These are phyloP conservation scores for Acidomyces sp. DNA, from an alignment of 495 filamentous ascomycete species.

Conservation along the genomic window DNA sequence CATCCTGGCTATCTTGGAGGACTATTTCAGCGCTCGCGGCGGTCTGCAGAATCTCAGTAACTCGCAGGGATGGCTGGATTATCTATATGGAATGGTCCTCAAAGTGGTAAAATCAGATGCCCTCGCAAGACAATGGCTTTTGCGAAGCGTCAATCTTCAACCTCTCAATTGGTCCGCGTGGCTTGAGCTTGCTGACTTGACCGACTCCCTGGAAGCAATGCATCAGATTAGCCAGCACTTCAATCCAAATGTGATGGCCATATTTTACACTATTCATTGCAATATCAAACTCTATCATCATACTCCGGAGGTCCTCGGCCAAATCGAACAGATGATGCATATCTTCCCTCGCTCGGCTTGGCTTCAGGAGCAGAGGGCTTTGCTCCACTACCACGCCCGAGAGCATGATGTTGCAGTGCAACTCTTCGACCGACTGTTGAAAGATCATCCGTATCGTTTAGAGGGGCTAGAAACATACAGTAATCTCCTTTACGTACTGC, in stretches of 20 bases:
- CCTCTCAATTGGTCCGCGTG: slow-evolving; percentile 96
- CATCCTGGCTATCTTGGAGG: slow-evolving; percentile 60
- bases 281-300: slow-evolving; percentile 85
- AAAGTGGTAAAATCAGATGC: slow-evolving; percentile 79
- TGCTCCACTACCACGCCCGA: slow-evolving; percentile 87
- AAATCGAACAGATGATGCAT: slow-evolving; percentile 58
- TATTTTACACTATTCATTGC: slow-evolving; percentile 82
- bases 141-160: slow-evolving; percentile 70
- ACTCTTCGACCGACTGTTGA: slow-evolving; percentile 70
- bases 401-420: slow-evolving; percentile 77
- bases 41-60: slow-evolving; percentile 32
- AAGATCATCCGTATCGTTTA: slow-evolving; percentile 70
- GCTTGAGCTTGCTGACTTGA: slow-evolving; percentile 67
- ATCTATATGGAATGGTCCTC: slow-evolving; percentile 85
- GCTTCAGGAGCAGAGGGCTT: slow-evolving; percentile 74
- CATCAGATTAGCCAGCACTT: slow-evolving; percentile 44
- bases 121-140: slow-evolving; percentile 65
- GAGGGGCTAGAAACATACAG: slow-evolving; percentile 90
- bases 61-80: slow-evolving; percentile 90
- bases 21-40: slow-evolving; percentile 54
- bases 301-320: slow-evolving; percentile 53
- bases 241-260: slow-evolving; percentile 81
- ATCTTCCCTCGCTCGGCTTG: slow-evolving; percentile 82
- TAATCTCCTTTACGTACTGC: slow-evolving; percentile 92
- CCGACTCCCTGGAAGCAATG: slow-evolving; percentile 74